Evolutionary conservation across 768 basidiomycete species (phyloP).

Genomic region (Botryobasidium botryosum): DNA sequence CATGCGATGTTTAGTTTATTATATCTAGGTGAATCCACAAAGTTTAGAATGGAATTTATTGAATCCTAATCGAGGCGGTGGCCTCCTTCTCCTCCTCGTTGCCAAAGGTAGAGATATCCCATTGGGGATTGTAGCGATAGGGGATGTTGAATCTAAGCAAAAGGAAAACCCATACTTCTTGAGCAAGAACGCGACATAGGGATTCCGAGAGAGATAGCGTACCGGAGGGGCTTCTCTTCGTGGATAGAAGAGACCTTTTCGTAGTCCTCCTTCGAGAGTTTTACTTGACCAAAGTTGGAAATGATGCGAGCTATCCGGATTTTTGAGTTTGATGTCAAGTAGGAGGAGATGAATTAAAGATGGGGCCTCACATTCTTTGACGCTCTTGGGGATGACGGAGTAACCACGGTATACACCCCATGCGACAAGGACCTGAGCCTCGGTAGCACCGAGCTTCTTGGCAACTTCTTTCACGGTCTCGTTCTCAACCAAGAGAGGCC

Average conservation of each 20-base stretch:
- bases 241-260: constrained; percentile 39
- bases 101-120: constrained; percentile 59
- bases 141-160: constrained; percentile 46
- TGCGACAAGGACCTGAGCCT: constrained; percentile 70
- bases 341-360: constrained; percentile 1
- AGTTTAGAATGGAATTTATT: neutral
- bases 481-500: constrained; percentile 20
- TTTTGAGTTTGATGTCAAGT: neutral
- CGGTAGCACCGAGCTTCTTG: constrained; percentile 39
- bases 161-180: neutral
- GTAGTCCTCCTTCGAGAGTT: constrained; percentile 48
- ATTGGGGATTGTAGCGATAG: constrained; percentile 36
- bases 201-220: neutral
- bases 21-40: too few species aligned
- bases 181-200: neutral
- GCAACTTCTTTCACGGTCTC: constrained; percentile 40
- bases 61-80: constrained; percentile 9
- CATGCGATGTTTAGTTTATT: too few species aligned
- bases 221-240: constrained; percentile 28
- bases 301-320: constrained; percentile 35
- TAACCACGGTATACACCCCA: constrained; percentile 65
- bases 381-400: constrained; percentile 74
- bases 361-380: constrained; percentile 32
- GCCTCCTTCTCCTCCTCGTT: constrained; percentile 37
- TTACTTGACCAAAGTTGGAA: constrained; percentile 64